These are phyloP conservation scores for Phytophthora kernoviae DNA, from an alignment of 352 stramenopile genomes.

Conservation along the genomic window DNA sequence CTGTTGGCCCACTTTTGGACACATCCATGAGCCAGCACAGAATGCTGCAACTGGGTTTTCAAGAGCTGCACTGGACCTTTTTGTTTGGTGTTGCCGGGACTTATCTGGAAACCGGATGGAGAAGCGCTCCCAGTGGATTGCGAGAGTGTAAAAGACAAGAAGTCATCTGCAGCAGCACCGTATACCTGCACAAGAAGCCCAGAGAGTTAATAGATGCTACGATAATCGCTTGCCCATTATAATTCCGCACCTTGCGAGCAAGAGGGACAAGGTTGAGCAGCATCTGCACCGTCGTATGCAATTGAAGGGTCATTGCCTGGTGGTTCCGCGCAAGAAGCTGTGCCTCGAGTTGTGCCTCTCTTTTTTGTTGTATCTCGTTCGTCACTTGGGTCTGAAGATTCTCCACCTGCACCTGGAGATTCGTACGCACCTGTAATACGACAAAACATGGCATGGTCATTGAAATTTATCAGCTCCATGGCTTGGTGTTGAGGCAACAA, in stretches of 20 bases:
- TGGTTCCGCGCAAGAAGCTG: conserved; percentile 67
- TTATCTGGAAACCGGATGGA: conserved; percentile 1
- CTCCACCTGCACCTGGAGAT: conserved; percentile 33
- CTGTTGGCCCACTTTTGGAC: conserved; percentile 60
- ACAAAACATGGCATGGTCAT: too few relatives aligned
- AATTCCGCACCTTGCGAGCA: conserved; percentile 44
- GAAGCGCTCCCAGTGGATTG: conserved; percentile 41
- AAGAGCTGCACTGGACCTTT: conserved; percentile 43
- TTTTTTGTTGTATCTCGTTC: conserved; percentile 47
- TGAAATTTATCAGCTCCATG: too few relatives aligned
- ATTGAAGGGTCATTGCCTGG: conserved; percentile 70
- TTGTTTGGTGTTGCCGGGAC: conserved; percentile 3
- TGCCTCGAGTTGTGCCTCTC: conserved; percentile 61
- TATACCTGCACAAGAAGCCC: conserved; percentile 47
- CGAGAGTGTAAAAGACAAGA: conserved; percentile 58
- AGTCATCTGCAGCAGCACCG: conserved; percentile 58
- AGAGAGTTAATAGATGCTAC: neutral
- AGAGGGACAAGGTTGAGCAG: conserved; percentile 73
- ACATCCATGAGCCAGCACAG: conserved; percentile 56
- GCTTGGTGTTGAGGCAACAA: neutral
- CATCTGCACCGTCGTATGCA: conserved; percentile 79
- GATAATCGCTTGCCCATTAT: neutral
- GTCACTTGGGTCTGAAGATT: conserved; percentile 41
- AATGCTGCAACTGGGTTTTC: conserved; percentile 59
- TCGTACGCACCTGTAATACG: conserved; percentile 16